Conservation (phyloP, 2,329 filamentous ascomycete species). For the Neocucurbitaria cava region DNA sequence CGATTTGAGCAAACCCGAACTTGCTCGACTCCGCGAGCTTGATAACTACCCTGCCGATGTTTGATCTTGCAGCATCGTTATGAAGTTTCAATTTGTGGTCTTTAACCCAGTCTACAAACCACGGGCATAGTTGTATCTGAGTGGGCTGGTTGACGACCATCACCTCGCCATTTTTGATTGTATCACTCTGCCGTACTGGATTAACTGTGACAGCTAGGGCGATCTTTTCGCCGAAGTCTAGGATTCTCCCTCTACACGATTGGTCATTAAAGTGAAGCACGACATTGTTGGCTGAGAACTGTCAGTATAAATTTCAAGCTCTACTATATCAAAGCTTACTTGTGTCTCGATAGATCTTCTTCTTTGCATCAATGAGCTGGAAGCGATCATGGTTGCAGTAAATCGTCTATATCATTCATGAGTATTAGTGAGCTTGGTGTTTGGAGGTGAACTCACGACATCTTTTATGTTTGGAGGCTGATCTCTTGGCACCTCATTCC, state of each 20-base stretch:
- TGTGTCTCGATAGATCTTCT: constrained; percentile 1
- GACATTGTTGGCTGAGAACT: not conserved
- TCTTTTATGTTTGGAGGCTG: not conserved
- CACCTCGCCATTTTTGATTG: not conserved
- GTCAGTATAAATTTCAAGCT: not conserved
- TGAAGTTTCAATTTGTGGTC: constrained; percentile 6
- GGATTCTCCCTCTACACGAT: not conserved
- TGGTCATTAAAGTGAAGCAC: not conserved
- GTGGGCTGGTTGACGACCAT: not conserved
- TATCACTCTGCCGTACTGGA: not conserved
- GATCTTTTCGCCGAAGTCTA: not conserved
- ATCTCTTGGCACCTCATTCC: not conserved
- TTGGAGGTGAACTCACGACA: not conserved
- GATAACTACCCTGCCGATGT: constrained; percentile 8
- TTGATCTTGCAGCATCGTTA: constrained; percentile 3
- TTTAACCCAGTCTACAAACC: constrained; percentile 21
- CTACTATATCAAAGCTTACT: not conserved
- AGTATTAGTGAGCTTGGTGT: too few species aligned
- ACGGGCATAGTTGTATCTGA: constrained; percentile 19
- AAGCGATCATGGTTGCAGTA: constrained; percentile 12
- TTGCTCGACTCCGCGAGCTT: constrained; percentile 2
- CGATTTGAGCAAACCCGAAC: constrained; percentile 10
- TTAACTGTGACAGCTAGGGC: not conserved
- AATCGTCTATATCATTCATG: not conserved
- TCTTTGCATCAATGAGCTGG: not conserved